Base-by-base conservation (phyloP, 495 filamentous ascomycete genomes). In the Hypoxylon rickii region DNA sequence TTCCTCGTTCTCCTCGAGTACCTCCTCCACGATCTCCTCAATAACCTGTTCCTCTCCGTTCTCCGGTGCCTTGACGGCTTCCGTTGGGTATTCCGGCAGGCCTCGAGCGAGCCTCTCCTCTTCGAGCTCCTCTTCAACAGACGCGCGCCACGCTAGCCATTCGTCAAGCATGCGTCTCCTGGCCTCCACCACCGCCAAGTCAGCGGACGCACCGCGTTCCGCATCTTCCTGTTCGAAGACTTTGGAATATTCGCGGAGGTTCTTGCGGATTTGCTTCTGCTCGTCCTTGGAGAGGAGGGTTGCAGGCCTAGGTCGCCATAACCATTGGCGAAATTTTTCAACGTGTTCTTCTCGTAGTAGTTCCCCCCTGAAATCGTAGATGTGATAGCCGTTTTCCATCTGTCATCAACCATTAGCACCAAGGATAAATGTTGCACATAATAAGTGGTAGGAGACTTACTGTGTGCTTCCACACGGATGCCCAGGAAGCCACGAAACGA, bases 321-420 rank as follows among this genome's bases (percentile, higher is more conserved):
- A 61, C 75, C 89, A 88, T 76, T 98, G 94, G 82, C 97, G 96
- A 85, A 98, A 97, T 69, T 92, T 92, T 44, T 98, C 95, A 58
- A 96, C 84, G 44, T 83, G 87, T 72, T 97, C 89, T 73, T 97
- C 95, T 57, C 92, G 88, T 16, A 98, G 84, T 41, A 88, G 85
- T 58, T 84, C 83, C 46, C 94, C 95, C 71, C 86, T 86, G 84
- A 97, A 97, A 75, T 96, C 92, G 83, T 96, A 96, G 42, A 98
- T 70, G 72, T 97, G 93, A 79, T 96, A 98, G 63, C 94, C 94
- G 70, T 97, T 97, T 78, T 97, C 95, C 90, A 96, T 96, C 91
- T 97, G 61, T 31, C 24, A 19, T 44, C 4, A 22, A 31, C 34
- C 18, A 41, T 83, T 76, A 82, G 78, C 61, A 67, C 22, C 3